A percentile compares a stretch with the other conserved stretches of the same genome.
Evolutionary conservation across 2,329 filamentous ascomycete species (phyloP).

Genomic region (Hymenoscyphus scutula): DNA sequence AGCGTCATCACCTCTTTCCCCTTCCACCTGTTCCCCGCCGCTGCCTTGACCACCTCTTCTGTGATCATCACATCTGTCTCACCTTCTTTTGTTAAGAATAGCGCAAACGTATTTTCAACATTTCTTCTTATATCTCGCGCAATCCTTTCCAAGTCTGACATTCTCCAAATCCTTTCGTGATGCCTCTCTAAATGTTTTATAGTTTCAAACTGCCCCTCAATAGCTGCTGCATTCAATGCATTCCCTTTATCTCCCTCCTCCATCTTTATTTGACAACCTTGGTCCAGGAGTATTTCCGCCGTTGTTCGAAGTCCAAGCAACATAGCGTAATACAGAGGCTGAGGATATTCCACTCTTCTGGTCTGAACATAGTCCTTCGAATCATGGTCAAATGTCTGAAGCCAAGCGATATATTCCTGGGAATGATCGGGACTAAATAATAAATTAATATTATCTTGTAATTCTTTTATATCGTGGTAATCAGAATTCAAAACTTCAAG

Average conservation of each 20-base stretch:
- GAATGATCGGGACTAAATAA: neutral
- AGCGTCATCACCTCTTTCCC: neutral
- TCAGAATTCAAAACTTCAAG: neutral
- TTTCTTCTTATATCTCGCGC: neutral
- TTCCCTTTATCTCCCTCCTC: neutral
- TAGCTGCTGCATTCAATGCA: constrained; percentile 2
- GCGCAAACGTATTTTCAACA: neutral
- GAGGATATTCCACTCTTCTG: neutral
- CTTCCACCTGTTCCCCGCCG: too few relatives aligned
- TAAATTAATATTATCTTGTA: neutral
- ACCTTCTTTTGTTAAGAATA: neutral
- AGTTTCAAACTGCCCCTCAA: neutral
- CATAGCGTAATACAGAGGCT: neutral
- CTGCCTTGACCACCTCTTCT: neutral
- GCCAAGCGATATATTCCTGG: neutral
- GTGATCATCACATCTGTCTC: neutral
- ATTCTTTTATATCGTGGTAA: neutral
- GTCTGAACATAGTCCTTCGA: too few relatives aligned
- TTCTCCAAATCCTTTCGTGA: neutral
- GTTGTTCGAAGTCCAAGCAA: neutral
- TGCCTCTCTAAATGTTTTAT: neutral
- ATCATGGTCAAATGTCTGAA: neutral
- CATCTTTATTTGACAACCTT: neutral
- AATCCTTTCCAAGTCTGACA: neutral
- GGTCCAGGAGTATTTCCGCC: neutral